A percentile compares a stretch with the other conserved stretches of the same genome.
These are phyloP conservation scores for Mycena capillaripes DNA, from an alignment of 768 basidiomycete genomes.

Conservation along the genomic window DNA sequence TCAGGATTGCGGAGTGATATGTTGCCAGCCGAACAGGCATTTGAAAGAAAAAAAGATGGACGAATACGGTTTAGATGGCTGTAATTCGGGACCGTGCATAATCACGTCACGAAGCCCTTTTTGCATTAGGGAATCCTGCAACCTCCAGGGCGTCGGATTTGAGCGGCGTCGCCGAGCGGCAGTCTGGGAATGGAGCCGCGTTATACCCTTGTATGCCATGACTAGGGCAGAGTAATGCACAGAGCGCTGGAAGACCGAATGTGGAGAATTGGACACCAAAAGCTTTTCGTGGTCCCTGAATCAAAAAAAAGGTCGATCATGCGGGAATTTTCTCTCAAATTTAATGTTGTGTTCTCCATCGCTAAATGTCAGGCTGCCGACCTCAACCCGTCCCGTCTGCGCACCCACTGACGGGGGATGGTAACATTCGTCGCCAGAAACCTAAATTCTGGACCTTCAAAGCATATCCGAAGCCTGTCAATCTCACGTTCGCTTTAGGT, in stretches of 20 bases:
- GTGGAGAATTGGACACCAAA: not conserved
- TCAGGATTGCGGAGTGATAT: not conserved
- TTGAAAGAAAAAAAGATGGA: not conserved
- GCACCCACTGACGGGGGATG: no score
- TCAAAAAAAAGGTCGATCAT: not conserved
- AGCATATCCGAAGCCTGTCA: constrained; percentile 31
- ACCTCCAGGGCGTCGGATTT: constrained; percentile 16
- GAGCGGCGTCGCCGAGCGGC: constrained; percentile 14
- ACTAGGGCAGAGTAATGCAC: not conserved
- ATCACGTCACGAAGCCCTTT: constrained; percentile 32
- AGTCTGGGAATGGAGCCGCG: not conserved
- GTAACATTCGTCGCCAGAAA: no score
- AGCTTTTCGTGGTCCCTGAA: not conserved
- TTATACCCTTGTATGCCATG: no score
- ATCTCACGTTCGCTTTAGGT: constrained; percentile 21
- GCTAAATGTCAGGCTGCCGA: not conserved
- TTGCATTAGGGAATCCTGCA: constrained; percentile 17
- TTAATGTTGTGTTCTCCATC: no score
- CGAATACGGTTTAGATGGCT: constrained; percentile 17
- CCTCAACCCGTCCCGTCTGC: not conserved
- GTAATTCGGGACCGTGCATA: constrained; percentile 35
- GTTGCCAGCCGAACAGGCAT: not conserved
- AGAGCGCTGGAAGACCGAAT: no score
- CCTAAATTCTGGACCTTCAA: constrained; percentile 13
- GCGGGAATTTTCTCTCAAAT: no score